phyloP scores from a whole-genome alignment of 2,329 filamentous ascomycete species.

The Talaromyces sp. region DNA sequence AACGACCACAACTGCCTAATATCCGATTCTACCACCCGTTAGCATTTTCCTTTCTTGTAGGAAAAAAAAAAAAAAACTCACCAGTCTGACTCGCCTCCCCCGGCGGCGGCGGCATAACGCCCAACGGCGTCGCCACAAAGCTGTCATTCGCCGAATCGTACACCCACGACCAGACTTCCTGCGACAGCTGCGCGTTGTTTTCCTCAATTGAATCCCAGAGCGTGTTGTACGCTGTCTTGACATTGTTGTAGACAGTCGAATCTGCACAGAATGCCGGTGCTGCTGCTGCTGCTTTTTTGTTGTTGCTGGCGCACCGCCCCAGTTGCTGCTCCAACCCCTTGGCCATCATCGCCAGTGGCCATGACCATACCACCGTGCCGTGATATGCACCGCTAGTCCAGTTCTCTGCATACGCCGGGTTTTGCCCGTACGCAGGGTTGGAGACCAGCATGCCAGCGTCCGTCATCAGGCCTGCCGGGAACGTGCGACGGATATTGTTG shows the following conservation, averaged over 20 bases:
- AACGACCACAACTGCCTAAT: constrained; percentile 56
- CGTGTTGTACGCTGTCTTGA: constrained; percentile 51
- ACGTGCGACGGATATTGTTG: constrained; percentile 53
- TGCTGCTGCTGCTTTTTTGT: too few relatives aligned
- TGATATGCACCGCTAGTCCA: constrained; percentile 58
- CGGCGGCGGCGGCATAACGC: constrained; percentile 45
- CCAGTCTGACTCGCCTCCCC: constrained; percentile 36
- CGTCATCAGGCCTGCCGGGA: constrained; percentile 55
- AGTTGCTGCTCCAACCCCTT: constrained; percentile 56
- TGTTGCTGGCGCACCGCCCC: constrained; percentile 40
- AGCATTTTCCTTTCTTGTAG: neutral
- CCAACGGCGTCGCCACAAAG: constrained; percentile 49
- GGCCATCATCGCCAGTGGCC: constrained; percentile 62
- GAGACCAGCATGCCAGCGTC: constrained; percentile 55
- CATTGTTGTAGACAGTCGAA: constrained; percentile 37
- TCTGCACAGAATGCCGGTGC: constrained; percentile 50
- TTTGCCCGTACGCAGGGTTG: constrained; percentile 54
- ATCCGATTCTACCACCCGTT: constrained; percentile 42
- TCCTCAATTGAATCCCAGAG: constrained; percentile 59
- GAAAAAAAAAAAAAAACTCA: constrained; percentile 7
- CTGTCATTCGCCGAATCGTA: constrained; percentile 39
- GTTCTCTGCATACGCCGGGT: constrained; percentile 44
- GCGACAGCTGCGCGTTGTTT: constrained; percentile 49
- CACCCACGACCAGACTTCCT: constrained; percentile 61
- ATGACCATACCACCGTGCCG: constrained; percentile 61